Evolutionary conservation across 2,329 filamentous ascomycete species (phyloP).

Genomic region (Fusarium sp.): DNA sequence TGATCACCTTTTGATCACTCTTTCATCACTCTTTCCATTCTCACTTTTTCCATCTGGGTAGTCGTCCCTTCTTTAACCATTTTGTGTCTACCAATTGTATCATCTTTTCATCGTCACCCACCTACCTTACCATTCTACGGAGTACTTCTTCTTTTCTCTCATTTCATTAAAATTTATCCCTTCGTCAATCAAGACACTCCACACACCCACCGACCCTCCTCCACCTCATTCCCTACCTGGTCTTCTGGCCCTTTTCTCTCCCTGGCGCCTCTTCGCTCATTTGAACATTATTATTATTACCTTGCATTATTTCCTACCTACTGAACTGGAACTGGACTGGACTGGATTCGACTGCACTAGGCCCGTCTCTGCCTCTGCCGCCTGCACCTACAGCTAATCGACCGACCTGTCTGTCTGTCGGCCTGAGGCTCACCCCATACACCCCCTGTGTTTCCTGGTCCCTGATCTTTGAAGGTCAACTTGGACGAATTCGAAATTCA

Average conservation of each 20-base stretch:
- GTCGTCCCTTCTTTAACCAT: conserved; percentile 2
- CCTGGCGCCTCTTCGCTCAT: conserved; percentile 53
- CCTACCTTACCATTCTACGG: no score
- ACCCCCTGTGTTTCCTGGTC: conserved; percentile 42
- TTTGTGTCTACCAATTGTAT: conserved; percentile 1
- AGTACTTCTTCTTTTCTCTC: conserved; percentile 20
- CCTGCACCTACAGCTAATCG: conserved; percentile 34
- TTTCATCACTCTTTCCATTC: conserved; percentile 21
- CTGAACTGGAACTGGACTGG: conserved; percentile 7
- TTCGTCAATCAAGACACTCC: conserved; percentile 39
- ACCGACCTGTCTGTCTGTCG: conserved; percentile 31
- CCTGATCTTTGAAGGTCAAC: conserved; percentile 42
- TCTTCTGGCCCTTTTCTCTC: conserved; percentile 50
- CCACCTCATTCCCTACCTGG: conserved; percentile 51
- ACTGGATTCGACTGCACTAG: conserved; percentile 10
- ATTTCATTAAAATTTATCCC: conserved; percentile 44
- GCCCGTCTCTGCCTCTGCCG: conserved; percentile 8
- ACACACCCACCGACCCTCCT: conserved; percentile 43
- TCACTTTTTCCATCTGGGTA: conserved; percentile 5
- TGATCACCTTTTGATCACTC: conserved; percentile 15
- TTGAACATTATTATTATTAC: conserved; percentile 49
- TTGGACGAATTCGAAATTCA: conserved; percentile 40
- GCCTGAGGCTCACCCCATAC: conserved; percentile 44
- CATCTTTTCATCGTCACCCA: conserved; percentile 15
- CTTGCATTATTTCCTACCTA: conserved; percentile 44